Evolutionary conservation across 202 grass and related monocot genomes (phyloP).

Genomic region (Zizania palustris): DNA sequence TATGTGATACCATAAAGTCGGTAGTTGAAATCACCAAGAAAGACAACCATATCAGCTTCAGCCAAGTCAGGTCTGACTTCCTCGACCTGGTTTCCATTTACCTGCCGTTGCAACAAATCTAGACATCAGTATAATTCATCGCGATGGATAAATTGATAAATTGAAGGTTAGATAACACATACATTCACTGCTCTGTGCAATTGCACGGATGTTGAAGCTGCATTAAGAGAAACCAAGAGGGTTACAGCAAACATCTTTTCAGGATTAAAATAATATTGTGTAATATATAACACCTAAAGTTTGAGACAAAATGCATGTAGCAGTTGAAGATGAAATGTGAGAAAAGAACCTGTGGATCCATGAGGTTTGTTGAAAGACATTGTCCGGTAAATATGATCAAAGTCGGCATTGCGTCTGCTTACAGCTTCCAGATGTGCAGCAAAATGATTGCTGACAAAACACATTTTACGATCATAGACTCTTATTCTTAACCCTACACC

Average conservation of each 20-base stretch:
- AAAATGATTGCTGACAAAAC: constrained; percentile 98
- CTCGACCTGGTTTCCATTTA: constrained; percentile 70
- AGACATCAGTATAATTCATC: constrained; percentile 44
- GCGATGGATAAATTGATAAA: constrained; percentile 34
- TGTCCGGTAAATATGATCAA: constrained; percentile 89
- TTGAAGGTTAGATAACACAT: constrained; percentile 46
- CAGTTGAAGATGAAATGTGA: constrained; percentile 29
- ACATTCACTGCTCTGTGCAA: constrained; percentile 92
- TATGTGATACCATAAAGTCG: constrained; percentile 89
- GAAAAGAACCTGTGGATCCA: constrained; percentile 73
- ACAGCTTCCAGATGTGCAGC: constrained; percentile 96
- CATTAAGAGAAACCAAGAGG: constrained; percentile 32
- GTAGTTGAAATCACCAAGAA: constrained; percentile 99
- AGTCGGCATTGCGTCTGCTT: constrained; percentile 90
- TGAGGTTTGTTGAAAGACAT: constrained; percentile 95
- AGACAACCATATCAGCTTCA: constrained; percentile 91
- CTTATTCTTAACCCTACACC: constrained; percentile 99
- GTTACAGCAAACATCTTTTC: constrained; percentile 32
- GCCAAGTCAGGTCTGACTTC: constrained; percentile 79
- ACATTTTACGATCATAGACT: constrained; percentile 88
- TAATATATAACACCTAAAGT: constrained; percentile 25
- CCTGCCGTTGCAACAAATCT: constrained; percentile 55
- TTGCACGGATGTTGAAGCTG: constrained; percentile 97
- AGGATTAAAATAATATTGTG: constrained; percentile 26
- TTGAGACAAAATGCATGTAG: constrained; percentile 7